Base-by-base conservation (phyloP, 331 rosid species). In the Pyrus hybrid region DNA sequence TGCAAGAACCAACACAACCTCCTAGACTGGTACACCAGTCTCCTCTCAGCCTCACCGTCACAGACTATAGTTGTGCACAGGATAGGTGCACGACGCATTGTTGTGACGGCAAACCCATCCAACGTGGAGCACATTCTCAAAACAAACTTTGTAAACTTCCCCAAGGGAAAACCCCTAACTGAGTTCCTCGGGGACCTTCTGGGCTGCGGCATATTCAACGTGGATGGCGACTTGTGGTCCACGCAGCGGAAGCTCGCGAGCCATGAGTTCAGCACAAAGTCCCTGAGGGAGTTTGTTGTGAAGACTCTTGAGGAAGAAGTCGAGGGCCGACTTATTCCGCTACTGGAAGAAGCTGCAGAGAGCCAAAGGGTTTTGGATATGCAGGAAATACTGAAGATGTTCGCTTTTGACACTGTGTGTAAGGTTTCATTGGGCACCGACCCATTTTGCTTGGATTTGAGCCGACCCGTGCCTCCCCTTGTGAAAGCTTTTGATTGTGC, bases 101-200 rank as follows among this genome's bases (percentile, higher is more conserved):
- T 93, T 0, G 84, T 93, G 21, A 91, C 97, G 0, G 96, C 97
- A 2, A 89, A 93, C 78, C 98, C 95, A 1, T 29, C 51, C 3
- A 93, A 93, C 43, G 83, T 91, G 0, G 96, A 91, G 75, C 82
- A 87, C 71, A 75, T 93, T 29, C 89, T 93, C 53, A 93, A 85
- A 80, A 85, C 87, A 20, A 86, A 89, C 49, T 93, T 93, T 76
- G 4, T 12, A 17, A 91, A 93, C 82, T 93, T 79, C 87, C 98
- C 98, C 7, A 93, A 93, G 33, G 97, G 97, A 2, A 84, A 87
- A 61, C 91, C 92, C 37, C 90, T 91, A 82, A 89, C 98, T 0
- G 95, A 89, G 22, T 83, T 93, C 76, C 97, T 93, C 3, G 93
- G 97, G 1, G 97, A 93, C 65, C 84, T 93, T 12, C 90, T 93